Evolutionary conservation across 768 basidiomycete genomes (phyloP), one percentile per base, ranked within the genome.

Genomic region (Naematelia aurantialba): DNA sequence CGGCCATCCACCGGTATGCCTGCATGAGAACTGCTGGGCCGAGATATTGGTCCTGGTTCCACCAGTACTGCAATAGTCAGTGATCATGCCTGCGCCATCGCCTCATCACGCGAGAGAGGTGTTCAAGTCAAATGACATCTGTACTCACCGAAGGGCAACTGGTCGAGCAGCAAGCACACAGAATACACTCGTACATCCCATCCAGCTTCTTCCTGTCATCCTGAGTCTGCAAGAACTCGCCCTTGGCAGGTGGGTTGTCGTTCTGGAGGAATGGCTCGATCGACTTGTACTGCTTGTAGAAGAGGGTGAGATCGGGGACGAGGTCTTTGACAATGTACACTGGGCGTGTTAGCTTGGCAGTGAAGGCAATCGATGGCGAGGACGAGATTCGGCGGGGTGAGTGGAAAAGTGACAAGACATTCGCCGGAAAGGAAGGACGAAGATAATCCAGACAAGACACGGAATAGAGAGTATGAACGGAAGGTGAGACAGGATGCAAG

Each of bases 261-360:
- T 91, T 92, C 82, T 94, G 87, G 34, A 97, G 83, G 82, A 86
- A 98, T 3, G 94, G 94, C 78, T 99, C 87, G 78, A 99, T 94
- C 17, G 92, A 93, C 80, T 98, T 98, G 88, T 99, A 98, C 77
- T 99, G 96, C 79, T 98, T 97, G 86, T 75, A 72, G 63, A 78
- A 76, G 52, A 67, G 65, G 57, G 79, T 79, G 61, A 81, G 73
- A 70, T 80, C 80, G 55, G 81, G 90, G 1, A 99, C 93, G 72
- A 99, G 87, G 80, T 99, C 96, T 82, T 98, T 97, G 79, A 98
- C 91, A 74, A 97, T 84, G 80, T 94, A 96, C 93, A 96, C 93
- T 94, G 76, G 11, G 31, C 1, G 45, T 55, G 39, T 31, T 24
- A 57, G 48, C 50, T 14, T 17, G 52, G 10, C 12, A 29, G n/a